Conservation (phyloP, 192 early-diverging fungal genomes). For the Mortierella antarctica region DNA sequence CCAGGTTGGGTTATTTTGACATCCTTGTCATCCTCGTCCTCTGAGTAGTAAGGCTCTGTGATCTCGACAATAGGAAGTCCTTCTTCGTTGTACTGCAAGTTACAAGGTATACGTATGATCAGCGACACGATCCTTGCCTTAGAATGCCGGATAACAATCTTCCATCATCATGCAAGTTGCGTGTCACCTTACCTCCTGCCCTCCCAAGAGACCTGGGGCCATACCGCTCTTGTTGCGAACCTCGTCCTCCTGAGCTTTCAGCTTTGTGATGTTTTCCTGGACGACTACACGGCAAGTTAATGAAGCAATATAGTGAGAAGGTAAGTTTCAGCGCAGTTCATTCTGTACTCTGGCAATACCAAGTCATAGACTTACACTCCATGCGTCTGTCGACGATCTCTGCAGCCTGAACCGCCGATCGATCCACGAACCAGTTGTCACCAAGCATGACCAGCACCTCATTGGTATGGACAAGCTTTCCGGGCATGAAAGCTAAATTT, state of each 20-base stretch:
- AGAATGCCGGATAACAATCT: background rate
- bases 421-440: slow-evolving; percentile 94
- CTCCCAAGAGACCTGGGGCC: slow-evolving; percentile 43
- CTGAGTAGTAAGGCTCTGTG: slow-evolving; percentile 64
- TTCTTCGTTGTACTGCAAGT: slow-evolving; percentile 75
- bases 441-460: slow-evolving; percentile 88
- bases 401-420: slow-evolving; percentile 77
- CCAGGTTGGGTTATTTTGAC: slow-evolving; percentile 38
- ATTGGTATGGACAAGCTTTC: slow-evolving; percentile 91
- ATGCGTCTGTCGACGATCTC: slow-evolving; percentile 76
- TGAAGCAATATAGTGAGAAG: background rate
- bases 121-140: background rate
- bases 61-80: slow-evolving; percentile 83
- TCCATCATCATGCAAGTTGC: background rate
- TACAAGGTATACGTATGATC: too few relatives aligned
- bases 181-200: slow-evolving; percentile 25
- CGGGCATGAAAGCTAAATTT: slow-evolving; percentile 89
- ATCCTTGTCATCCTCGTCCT: slow-evolving; percentile 56
- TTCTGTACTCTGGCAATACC: background rate
- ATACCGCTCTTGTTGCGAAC: slow-evolving; percentile 42
- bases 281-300: slow-evolving; percentile 44
- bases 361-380: slow-evolving; percentile 64
- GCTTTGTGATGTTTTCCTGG: slow-evolving; percentile 58
- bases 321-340: background rate
- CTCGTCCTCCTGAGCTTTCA: slow-evolving; percentile 62